These are phyloP conservation scores for Dactylellina parvicollis DNA, from an alignment of 2,329 filamentous ascomycete species.

Conservation along the genomic window DNA sequence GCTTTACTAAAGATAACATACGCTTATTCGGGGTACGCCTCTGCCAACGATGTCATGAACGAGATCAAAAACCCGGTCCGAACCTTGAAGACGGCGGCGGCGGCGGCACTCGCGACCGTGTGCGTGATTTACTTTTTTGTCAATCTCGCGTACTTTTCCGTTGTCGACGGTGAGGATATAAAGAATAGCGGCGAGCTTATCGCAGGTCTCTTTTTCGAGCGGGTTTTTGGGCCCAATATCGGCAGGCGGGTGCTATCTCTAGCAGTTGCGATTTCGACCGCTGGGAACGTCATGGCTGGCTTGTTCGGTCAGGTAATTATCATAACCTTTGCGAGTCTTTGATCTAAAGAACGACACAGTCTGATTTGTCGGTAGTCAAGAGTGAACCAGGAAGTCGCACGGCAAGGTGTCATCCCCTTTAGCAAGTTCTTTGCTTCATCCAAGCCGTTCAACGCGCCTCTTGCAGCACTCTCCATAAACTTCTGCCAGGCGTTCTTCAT, in stretches of 20 bases:
- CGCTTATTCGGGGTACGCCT: constrained; percentile 73
- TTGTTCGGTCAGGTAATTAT: constrained; percentile 68
- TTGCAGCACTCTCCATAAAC: constrained; percentile 75
- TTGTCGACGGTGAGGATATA: constrained; percentile 74
- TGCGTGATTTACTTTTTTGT: constrained; percentile 74
- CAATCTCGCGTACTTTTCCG: constrained; percentile 72
- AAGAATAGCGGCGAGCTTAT: constrained; percentile 74
- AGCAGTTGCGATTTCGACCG: constrained; percentile 73
- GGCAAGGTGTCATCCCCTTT: constrained; percentile 76
- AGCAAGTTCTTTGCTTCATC: constrained; percentile 71
- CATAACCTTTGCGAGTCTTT: neutral
- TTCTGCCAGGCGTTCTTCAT: constrained; percentile 75
- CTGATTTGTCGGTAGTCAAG: constrained; percentile 59
- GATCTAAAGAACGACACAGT: too few relatives aligned
- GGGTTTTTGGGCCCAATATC: constrained; percentile 69
- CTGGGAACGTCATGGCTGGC: constrained; percentile 78
- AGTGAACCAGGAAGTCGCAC: constrained; percentile 69
- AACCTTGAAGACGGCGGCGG: constrained; percentile 72
- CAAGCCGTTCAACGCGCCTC: constrained; percentile 72
- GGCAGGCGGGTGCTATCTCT: constrained; percentile 71
- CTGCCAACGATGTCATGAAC: constrained; percentile 76
- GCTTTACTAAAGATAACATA: constrained; percentile 76
- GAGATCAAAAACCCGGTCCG: constrained; percentile 75
- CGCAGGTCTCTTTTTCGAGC: constrained; percentile 74
- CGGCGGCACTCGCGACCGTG: constrained; percentile 70